Evolutionary conservation across 2,329 filamentous ascomycete genomes (phyloP).

Genomic region (Coniochaeta prunicola): DNA sequence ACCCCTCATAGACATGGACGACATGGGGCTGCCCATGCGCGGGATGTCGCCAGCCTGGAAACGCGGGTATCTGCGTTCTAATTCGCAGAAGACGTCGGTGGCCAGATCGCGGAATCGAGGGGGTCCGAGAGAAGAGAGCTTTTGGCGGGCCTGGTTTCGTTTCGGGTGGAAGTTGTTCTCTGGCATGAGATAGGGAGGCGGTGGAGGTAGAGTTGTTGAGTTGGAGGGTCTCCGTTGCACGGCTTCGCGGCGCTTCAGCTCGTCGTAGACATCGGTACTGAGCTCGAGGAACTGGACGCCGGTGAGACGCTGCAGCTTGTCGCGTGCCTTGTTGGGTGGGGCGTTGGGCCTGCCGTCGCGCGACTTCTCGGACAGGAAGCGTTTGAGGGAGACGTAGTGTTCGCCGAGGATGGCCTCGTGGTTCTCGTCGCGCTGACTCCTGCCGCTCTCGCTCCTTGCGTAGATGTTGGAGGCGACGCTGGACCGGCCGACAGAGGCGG

Average conservation of each 20-base stretch:
- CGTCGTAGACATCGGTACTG: constrained; percentile 95
- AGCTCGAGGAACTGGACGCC: constrained; percentile 93
- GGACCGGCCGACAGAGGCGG: constrained; percentile 78
- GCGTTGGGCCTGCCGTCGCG: constrained; percentile 69
- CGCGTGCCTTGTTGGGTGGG: constrained; percentile 80
- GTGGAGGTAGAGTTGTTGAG: constrained; percentile 24
- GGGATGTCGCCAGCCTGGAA: constrained; percentile 66
- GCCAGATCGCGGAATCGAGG: constrained; percentile 86
- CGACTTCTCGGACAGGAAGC: constrained; percentile 62
- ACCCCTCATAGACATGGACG: constrained; percentile 39
- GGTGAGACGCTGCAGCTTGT: constrained; percentile 87
- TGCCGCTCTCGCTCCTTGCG: constrained; percentile 58
- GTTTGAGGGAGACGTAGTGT: constrained; percentile 74
- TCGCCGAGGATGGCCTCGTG: constrained; percentile 60
- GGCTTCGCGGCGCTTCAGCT: constrained; percentile 79
- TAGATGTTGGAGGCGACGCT: constrained; percentile 72
- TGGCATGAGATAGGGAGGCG: constrained; percentile 73
- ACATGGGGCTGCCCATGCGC: constrained; percentile 62
- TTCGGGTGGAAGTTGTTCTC: constrained; percentile 91
- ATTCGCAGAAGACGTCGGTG: constrained; percentile 91
- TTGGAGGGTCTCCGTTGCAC: constrained; percentile 46
- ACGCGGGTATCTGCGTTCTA: constrained; percentile 81
- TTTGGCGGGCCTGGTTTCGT: constrained; percentile 94
- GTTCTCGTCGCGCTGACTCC: constrained; percentile 52
- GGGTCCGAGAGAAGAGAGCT: constrained; percentile 80